A percentile compares a stretch with the other conserved stretches of the same genome.
These are phyloP conservation scores for Clonostachys sp. DNA, from an alignment of 2,329 filamentous ascomycete species.

Conservation along the genomic window DNA sequence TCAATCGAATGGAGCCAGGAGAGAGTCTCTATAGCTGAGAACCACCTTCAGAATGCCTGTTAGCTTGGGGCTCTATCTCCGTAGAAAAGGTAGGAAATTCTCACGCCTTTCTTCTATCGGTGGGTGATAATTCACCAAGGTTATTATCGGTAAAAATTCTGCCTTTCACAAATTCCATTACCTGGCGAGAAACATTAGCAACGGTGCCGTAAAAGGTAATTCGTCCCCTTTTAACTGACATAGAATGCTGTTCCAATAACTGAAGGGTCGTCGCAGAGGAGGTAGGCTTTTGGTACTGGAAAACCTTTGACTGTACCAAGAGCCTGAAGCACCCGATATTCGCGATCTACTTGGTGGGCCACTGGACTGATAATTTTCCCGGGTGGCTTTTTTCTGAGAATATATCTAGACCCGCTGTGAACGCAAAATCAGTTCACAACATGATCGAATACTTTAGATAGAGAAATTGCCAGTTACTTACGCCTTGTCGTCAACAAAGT, in stretches of 20 bases:
- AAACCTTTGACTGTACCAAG: conserved; percentile 64
- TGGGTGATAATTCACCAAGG: conserved; percentile 63
- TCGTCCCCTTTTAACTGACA: conserved; percentile 32
- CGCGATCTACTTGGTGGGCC: conserved; percentile 86
- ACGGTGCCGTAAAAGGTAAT: too few species aligned
- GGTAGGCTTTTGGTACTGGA: conserved; percentile 72
- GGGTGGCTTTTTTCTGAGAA: conserved; percentile 88
- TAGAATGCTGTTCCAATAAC: conserved; percentile 88
- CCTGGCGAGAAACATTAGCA: too few species aligned
- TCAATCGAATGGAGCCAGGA: conserved; percentile 73
- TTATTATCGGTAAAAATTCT: conserved; percentile 80
- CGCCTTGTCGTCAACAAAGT: neutral
- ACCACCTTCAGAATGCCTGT: neutral
- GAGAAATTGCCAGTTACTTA: neutral
- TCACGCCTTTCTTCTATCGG: conserved; percentile 73
- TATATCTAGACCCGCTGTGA: conserved; percentile 24
- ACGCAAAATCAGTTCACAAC: too few species aligned
- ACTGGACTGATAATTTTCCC: conserved; percentile 80
- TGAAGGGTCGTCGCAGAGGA: conserved; percentile 70
- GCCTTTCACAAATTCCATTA: conserved; percentile 81
- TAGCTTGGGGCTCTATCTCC: neutral
- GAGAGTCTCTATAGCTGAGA: conserved; percentile 70
- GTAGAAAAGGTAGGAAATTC: conserved; percentile 19
- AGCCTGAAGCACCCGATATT: conserved; percentile 79
- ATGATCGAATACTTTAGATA: too few species aligned